Evolutionary conservation across 768 basidiomycete species (phyloP).

Genomic region (Leccinum uliginosum): DNA sequence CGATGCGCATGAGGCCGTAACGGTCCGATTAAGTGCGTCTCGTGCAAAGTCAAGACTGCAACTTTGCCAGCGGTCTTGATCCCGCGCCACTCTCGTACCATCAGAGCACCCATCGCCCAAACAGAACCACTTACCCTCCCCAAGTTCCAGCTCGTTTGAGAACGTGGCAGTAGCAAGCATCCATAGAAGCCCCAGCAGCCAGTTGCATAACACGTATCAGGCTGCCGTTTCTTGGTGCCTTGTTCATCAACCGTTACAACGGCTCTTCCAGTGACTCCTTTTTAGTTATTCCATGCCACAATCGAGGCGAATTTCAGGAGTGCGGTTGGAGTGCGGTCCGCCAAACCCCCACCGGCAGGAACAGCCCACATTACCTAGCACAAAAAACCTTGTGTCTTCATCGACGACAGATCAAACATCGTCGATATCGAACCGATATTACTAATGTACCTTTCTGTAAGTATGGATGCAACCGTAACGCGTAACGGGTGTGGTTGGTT

Average conservation of each 20-base stretch:
- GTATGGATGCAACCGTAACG: no score
- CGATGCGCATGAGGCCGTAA: slow-evolving; percentile 1
- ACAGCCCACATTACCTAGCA: slow-evolving; percentile 36
- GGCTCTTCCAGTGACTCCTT: slow-evolving; percentile 36
- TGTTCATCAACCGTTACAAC: slow-evolving; percentile 43
- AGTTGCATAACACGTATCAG: slow-evolving; percentile 41
- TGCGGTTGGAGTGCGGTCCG: slow-evolving; percentile 73
- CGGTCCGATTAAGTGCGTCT: slow-evolving; percentile 4
- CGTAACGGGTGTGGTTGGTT: no score
- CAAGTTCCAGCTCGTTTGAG: slow-evolving; percentile 29
- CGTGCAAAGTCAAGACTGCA: not conserved
- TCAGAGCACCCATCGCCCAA: not conserved
- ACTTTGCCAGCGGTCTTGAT: slow-evolving; percentile 14
- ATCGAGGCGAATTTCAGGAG: slow-evolving; percentile 57
- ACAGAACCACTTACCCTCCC: no score
- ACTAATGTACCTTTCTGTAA: no score
- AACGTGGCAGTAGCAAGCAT: slow-evolving; percentile 73
- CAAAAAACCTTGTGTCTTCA: not conserved
- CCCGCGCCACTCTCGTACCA: slow-evolving; percentile 13
- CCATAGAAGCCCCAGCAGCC: slow-evolving; percentile 60
- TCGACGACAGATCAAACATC: not conserved
- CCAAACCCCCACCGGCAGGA: slow-evolving; percentile 79
- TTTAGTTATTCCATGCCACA: slow-evolving; percentile 41
- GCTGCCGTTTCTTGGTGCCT: slow-evolving; percentile 32
- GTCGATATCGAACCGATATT: not conserved